Evolutionary conservation across 768 basidiomycete species (phyloP), one percentile per base, ranked within the genome.

Genomic region (Leccinum longicurvipes): DNA sequence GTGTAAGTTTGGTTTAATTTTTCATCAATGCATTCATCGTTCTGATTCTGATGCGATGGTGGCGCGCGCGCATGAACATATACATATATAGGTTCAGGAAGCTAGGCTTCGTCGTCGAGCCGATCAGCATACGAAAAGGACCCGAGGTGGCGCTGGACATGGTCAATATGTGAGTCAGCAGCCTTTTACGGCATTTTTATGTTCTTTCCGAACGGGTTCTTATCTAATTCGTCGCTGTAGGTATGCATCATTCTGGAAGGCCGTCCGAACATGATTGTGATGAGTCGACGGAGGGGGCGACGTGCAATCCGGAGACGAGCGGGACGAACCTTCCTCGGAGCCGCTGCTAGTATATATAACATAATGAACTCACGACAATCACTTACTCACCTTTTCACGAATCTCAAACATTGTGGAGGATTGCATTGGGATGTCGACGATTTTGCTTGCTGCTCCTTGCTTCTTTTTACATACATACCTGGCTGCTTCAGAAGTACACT

Each of bases 161-260:
- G 55, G 86, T 88, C 29, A 88, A 88, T 64, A 88, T 89, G 86
- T 84, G 62, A 51, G 82, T 68, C 8, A 6, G n/a, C 6, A 21
- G 11, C 11, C 29, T 21, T 3, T 39, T 19, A 3, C 15, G 6
- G 14, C 25, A 52, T 5, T 48, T 42, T 23, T 28, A 11, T 28
- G 1, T 28, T 7, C 5, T 55, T 41, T 41, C 39, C 19, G 39
- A 48, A 56, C 42, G 29, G 1, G 25, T 28, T 19, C 17, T n/a
- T n/a, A n/a, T n/a, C 2, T 23, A 17, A 29, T 23, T 5, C 8
- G 5, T 8, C 31, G 11, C 19, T 15, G 11, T 24, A 72, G 71
- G 69, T 72, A 71, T 19, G 69, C 71, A 1, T 71, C 69, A 10
- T 70, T 70, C 55, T 70, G 69, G 70, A 64, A 62, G 17, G 68